These are phyloP conservation scores for Breviolum minutum DNA, from an alignment of 73 alveolate genomes.

Conservation along the genomic window DNA sequence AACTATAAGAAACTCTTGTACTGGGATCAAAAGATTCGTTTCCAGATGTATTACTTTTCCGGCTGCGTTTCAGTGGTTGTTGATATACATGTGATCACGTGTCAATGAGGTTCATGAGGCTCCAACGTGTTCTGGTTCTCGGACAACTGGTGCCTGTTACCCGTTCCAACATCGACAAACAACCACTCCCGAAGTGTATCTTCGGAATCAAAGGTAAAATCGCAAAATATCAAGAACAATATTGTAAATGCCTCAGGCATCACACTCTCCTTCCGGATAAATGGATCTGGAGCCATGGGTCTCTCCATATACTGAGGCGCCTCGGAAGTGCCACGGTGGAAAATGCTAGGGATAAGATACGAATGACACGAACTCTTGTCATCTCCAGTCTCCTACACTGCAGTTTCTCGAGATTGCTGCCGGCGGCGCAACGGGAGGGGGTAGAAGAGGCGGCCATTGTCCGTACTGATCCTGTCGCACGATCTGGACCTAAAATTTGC, in stretches of 20 bases:
- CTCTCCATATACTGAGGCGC: slow-evolving; percentile 37
- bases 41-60: too few relatives aligned
- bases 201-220: too few relatives aligned
- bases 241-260: slow-evolving; percentile 3
- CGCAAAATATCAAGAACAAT: not conserved
- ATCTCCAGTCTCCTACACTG: not conserved
- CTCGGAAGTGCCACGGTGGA: not conserved
- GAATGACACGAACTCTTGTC: not conserved
- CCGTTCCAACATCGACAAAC: not conserved
- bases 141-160: slow-evolving; percentile 23
- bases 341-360: too few relatives aligned
- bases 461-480: slow-evolving; percentile 46
- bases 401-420: not conserved
- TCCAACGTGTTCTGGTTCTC: not conserved
- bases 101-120: not conserved
- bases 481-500: slow-evolving; percentile 5
- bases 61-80: too few relatives aligned
- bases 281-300: slow-evolving; percentile 16
- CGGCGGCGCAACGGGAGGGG: not conserved
- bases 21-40: too few relatives aligned
- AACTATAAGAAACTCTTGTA: too few relatives aligned
- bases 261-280: not conserved
- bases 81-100: too few relatives aligned
- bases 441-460: slow-evolving; percentile 26
- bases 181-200: not conserved